Conservation (phyloP, 148 eudicot genomes). For the Rhododendron mucronatum region DNA sequence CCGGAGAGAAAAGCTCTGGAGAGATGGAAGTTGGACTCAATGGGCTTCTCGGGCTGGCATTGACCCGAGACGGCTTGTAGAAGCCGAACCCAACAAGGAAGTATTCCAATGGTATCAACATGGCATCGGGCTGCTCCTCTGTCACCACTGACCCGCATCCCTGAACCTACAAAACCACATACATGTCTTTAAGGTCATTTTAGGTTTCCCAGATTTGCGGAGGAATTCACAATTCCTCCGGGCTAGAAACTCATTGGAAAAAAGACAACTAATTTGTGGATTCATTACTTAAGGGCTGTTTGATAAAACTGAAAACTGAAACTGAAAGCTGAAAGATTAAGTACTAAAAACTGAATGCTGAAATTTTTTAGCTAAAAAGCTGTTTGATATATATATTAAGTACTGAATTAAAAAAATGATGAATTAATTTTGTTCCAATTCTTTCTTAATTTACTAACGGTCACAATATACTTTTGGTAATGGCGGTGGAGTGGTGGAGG, state of each 20-base stretch:
- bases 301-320: no score
- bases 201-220: no score
- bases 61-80: slow-evolving; percentile 51
- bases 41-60: slow-evolving; percentile 91
- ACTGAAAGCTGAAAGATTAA: no score
- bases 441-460: no score
- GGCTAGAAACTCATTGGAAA: background rate
- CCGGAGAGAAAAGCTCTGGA: slow-evolving; percentile 93
- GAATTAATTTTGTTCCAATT: no score
- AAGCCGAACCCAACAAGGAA: slow-evolving; percentile 89
- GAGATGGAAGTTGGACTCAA: slow-evolving; percentile 80
- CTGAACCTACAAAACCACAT: slow-evolving; percentile 57
- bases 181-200: background rate
- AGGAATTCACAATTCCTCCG: background rate
- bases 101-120: slow-evolving; percentile 83
- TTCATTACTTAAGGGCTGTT: no score
- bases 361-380: no score
- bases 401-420: no score
- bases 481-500: no score
- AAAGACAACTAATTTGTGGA: background rate
- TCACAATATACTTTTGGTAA: no score
- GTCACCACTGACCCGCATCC: slow-evolving; percentile 89
- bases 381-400: no score
- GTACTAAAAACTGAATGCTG: no score
- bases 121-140: slow-evolving; percentile 90